Conservation (phyloP, 306 rosid species). For the Biancaea sappan region DNA sequence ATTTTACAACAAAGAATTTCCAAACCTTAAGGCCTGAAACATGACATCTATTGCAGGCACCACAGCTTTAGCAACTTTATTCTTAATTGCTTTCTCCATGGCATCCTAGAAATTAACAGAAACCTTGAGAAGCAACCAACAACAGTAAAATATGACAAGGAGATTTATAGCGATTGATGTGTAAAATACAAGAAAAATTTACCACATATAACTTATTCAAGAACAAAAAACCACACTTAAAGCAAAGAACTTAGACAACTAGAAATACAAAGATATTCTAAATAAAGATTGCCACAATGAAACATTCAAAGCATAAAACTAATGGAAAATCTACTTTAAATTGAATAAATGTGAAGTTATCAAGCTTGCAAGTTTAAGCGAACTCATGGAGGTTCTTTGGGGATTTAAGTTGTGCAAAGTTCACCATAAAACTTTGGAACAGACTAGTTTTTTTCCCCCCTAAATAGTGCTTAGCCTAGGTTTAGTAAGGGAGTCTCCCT, state of each 20-base stretch:
- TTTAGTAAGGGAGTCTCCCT: background rate
- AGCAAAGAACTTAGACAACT: slow-evolving; percentile 9
- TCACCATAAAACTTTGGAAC: background rate
- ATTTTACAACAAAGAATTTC: slow-evolving; percentile 32
- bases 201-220: background rate
- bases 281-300: background rate
- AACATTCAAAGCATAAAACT: background rate
- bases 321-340: background rate
- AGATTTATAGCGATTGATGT: slow-evolving; percentile 4
- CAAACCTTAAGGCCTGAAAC: slow-evolving; percentile 97
- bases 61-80: slow-evolving; percentile 96
- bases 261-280: background rate
- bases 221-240: background rate
- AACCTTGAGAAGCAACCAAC: slow-evolving; percentile 25
- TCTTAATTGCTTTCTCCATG: slow-evolving; percentile 98
- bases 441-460: background rate
- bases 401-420: background rate
- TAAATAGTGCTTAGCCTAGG: background rate
- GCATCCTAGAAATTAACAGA: slow-evolving; percentile 72
- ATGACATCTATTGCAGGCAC: slow-evolving; percentile 99
- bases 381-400: background rate
- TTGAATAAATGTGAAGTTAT: slow-evolving; percentile 13
- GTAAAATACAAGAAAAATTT: slow-evolving; percentile 11
- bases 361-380: background rate
- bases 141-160: slow-evolving; percentile 14